Evolutionary conservation across 192 early-diverging fungal species (phyloP).

Genomic region (Podila epigama): DNA sequence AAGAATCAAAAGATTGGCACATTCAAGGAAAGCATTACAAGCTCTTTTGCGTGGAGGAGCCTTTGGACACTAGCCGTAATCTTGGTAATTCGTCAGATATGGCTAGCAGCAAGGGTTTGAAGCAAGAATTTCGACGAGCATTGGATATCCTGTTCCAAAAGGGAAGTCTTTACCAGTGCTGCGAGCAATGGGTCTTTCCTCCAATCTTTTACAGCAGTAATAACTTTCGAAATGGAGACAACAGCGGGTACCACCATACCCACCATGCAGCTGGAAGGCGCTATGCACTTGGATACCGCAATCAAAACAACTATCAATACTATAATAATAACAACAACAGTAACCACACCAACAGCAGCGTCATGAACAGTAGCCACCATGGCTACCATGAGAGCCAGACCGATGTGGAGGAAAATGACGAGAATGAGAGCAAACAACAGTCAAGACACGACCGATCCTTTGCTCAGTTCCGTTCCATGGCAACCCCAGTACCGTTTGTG

Average conservation of each 20-base stretch:
- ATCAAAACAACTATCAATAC: background rate
- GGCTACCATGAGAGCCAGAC: slow-evolving; percentile 1
- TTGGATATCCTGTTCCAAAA: slow-evolving; percentile 61
- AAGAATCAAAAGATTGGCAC: slow-evolving; percentile 90
- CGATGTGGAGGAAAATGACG: slow-evolving; percentile 21
- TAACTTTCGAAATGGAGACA: slow-evolving; percentile 3
- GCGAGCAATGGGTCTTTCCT: slow-evolving; percentile 61
- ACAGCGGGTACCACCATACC: slow-evolving; percentile 5
- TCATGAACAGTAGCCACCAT: too few relatives aligned
- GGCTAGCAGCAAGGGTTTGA: slow-evolving; percentile 76
- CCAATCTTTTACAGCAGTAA: slow-evolving; percentile 31
- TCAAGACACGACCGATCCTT: background rate
- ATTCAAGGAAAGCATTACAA: slow-evolving; percentile 67
- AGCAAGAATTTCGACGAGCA: slow-evolving; percentile 83
- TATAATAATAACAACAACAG: slow-evolving; percentile 5
- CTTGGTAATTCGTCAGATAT: slow-evolving; percentile 91
- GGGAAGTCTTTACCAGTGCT: slow-evolving; percentile 55
- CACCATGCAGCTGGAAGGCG: slow-evolving; percentile 27
- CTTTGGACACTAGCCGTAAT: slow-evolving; percentile 87
- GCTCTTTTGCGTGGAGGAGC: slow-evolving; percentile 92
- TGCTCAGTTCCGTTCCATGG: background rate
- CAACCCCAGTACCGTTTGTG: background rate
- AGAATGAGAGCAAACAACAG: slow-evolving; percentile 7
- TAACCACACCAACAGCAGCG: slow-evolving; percentile 6
- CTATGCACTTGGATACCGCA: slow-evolving; percentile 9